Evolutionary conservation across 371 early-diverging fungal genomes (phyloP), one percentile per base, ranked within the genome.

Genomic region (Basidiobolus meristosporus): DNA sequence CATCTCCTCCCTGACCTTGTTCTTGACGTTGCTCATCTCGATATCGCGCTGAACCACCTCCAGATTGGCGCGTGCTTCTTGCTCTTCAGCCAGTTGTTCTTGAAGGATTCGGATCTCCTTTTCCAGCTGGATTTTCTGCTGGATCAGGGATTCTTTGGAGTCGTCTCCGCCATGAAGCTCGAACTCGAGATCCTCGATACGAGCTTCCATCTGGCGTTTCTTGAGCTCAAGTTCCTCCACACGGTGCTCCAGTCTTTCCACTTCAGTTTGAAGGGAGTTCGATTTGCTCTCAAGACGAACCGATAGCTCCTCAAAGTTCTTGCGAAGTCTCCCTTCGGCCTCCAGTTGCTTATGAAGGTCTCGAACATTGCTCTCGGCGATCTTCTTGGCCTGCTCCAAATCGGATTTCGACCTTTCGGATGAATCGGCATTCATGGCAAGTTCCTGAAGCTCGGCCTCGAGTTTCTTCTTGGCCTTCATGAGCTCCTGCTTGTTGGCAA

Each of bases 241-340:
- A 50, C 70, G 68, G 41, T 55, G 41, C 46, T 81, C 76, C 28
- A 77, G 54, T 2, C 62, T 36, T 47, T 85, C 81, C 31, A 76
- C 52, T 42, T 76, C 65, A 30, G 59, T 62, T 59, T 78, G 74
- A 31, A 81, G 55, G 1, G 60, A 36, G 44, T 71, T 76, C 20
- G 82, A 68, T 51, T 79, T 81, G 60, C 71, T 63, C 47, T 88
- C 86, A 39, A 83, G 79, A 2, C 82, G 63, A 36, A 62, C 57
- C 1, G 81, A 69, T 28, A 77, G 50, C 26, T 83, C 81, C 53
- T 82, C 79, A 54, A 74, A 72, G 53, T 79, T 77, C 42, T 57
- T 55, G 18, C 81, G 57, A 7, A 62, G 56, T 31, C 69, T 60
- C 47, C 66, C 67, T 52, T 74, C 72, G 11, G 71, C 63, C 48